Evolutionary conservation across 345 rosid species (phyloP).

Genomic region (Lepidium aucheri): DNA sequence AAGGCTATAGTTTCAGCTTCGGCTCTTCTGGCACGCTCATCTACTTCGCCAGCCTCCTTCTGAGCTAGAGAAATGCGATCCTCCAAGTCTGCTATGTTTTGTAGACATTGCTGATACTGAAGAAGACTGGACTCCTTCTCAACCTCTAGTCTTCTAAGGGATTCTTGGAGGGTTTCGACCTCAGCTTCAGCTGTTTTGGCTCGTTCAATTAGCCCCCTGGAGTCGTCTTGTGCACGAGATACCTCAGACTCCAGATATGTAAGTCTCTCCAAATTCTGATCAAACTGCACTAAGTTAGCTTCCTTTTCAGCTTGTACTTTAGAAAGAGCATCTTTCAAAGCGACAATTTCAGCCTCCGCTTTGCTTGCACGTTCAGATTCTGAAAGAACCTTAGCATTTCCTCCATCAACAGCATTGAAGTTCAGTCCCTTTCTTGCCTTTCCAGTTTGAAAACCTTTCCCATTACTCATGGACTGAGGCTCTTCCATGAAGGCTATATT

Average conservation of each 20-base stretch:
- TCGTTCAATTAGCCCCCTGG: slow-evolving; percentile 46
- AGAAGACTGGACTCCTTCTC: slow-evolving; percentile 56
- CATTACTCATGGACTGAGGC: slow-evolving; percentile 37
- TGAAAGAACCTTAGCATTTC: slow-evolving; percentile 35
- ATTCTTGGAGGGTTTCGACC: slow-evolving; percentile 54
- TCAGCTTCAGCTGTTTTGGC: slow-evolving; percentile 79
- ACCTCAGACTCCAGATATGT: slow-evolving; percentile 66
- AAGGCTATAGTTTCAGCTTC: slow-evolving; percentile 50
- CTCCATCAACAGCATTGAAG: slow-evolving; percentile 51
- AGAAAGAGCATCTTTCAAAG: slow-evolving; percentile 67
- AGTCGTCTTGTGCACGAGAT: slow-evolving; percentile 60
- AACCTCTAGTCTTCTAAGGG: slow-evolving; percentile 47
- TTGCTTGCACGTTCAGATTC: slow-evolving; percentile 54
- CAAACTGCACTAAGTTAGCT: slow-evolving; percentile 63
- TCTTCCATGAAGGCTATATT: slow-evolving; percentile 62
- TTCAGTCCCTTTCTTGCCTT: slow-evolving; percentile 69
- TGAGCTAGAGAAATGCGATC: slow-evolving; percentile 40
- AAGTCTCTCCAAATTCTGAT: slow-evolving; percentile 60
- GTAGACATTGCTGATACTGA: slow-evolving; percentile 67
- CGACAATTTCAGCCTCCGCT: slow-evolving; percentile 69
- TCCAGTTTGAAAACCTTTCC: slow-evolving; percentile 44
- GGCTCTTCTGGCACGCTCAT: slow-evolving; percentile 52
- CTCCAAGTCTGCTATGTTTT: slow-evolving; percentile 57
- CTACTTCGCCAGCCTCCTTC: slow-evolving; percentile 52
- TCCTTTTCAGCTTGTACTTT: slow-evolving; percentile 89